These are phyloP conservation scores for Rhizoclosmatium globosum DNA, from an alignment of 192 early-diverging fungal genomes.

Conservation along the genomic window DNA sequence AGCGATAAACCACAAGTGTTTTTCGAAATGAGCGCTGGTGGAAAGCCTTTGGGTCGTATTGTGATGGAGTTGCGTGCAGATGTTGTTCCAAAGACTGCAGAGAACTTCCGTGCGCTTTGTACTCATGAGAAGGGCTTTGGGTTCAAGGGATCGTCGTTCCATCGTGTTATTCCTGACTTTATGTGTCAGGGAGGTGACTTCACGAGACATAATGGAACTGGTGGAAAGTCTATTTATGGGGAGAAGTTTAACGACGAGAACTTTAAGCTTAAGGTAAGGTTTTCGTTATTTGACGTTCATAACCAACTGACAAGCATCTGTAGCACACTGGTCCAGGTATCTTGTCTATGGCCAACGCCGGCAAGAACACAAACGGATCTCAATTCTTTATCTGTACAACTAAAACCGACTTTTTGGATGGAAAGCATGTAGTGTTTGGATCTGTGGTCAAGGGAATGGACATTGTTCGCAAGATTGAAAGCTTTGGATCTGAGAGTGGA, in stretches of 20 bases:
- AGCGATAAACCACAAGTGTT: constrained; percentile 20
- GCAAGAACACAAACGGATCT: constrained; percentile 54
- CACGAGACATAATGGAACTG: constrained; percentile 82
- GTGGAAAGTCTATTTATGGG: constrained; percentile 84
- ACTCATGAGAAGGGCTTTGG: constrained; percentile 64
- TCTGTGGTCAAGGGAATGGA: constrained; percentile 56
- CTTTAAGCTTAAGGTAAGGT: constrained; percentile 78
- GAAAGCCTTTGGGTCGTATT: constrained; percentile 9
- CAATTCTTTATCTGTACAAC: constrained; percentile 89
- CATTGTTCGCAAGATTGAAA: constrained; percentile 72
- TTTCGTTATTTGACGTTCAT: too few relatives aligned
- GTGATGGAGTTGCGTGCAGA: constrained; percentile 41
- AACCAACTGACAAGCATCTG: constrained; percentile 52
- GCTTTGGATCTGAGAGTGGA: constrained; percentile 29
- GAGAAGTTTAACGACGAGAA: constrained; percentile 93
- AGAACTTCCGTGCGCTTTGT: constrained; percentile 85
- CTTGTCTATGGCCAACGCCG: constrained; percentile 63
- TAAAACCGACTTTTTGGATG: constrained; percentile 79
- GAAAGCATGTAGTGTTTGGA: constrained; percentile 63
- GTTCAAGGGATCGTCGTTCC: constrained; percentile 81
- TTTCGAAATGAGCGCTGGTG: constrained; percentile 22
- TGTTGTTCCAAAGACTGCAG: constrained; percentile 68
- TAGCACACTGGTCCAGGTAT: constrained; percentile 64
- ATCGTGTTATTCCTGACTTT: constrained; percentile 81
- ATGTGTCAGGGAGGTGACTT: constrained; percentile 88